A percentile compares a stretch with the other conserved stretches of the same genome.
Conservation (phyloP, 2,329 filamentous ascomycete genomes). For the Lizonia empirigonia region DNA sequence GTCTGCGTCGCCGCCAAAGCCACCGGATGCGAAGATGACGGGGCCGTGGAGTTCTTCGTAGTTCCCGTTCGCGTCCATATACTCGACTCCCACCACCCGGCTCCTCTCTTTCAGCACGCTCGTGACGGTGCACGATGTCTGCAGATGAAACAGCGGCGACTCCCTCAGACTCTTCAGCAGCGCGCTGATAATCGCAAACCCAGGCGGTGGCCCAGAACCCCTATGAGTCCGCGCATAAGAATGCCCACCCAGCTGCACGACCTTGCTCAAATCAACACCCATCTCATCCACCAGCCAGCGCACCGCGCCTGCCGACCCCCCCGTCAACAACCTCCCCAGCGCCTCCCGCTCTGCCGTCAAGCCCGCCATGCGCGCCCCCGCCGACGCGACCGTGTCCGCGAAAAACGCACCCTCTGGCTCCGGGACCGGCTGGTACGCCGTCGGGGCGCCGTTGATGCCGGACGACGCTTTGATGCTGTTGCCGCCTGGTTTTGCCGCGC, state of each 20-base stretch:
- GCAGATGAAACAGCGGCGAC: constrained; percentile 58
- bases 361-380: constrained; percentile 50
- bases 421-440: constrained; percentile 58
- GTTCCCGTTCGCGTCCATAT: constrained; percentile 43
- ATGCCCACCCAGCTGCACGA: constrained; percentile 66
- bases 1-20: constrained; percentile 66
- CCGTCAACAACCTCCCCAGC: constrained; percentile 58
- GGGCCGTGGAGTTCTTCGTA: constrained; percentile 55
- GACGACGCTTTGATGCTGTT: constrained; percentile 72
- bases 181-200: constrained; percentile 62
- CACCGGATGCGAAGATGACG: constrained; percentile 66
- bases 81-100: constrained; percentile 61
- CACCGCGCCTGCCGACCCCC: constrained; percentile 56
- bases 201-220: constrained; percentile 62
- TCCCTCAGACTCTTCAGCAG: constrained; percentile 59
- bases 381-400: constrained; percentile 63
- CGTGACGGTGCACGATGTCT: constrained; percentile 60
- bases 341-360: constrained; percentile 45
- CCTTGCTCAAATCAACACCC: constrained; percentile 63
- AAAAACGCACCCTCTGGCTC: constrained; percentile 54
- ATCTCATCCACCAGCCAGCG: constrained; percentile 64
- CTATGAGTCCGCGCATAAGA: constrained; percentile 62
- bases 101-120: constrained; percentile 50
- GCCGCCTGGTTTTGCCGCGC: constrained; percentile 64
- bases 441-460: constrained; percentile 68